phyloP scores from a whole-genome alignment of 768 basidiomycete species.

The Russula compacta region DNA sequence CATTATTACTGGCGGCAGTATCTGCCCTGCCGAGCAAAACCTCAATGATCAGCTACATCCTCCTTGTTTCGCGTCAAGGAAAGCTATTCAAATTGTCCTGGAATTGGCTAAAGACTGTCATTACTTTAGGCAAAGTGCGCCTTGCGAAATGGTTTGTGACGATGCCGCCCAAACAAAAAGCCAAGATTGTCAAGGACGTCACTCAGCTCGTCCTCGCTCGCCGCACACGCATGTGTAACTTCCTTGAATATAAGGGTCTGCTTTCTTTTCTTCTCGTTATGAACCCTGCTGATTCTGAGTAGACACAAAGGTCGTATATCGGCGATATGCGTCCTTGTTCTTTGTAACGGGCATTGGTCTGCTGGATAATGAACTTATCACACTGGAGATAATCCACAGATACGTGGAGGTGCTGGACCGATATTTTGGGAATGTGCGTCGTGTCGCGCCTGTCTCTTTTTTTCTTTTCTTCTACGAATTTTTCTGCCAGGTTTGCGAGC shows the following conservation, averaged over 20 bases:
- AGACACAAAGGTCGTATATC: slow-evolving; percentile 87
- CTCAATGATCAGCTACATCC: slow-evolving; percentile 82
- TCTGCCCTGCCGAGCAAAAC: background rate
- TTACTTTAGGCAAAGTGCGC: slow-evolving; percentile 70
- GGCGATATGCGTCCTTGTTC: slow-evolving; percentile 92
- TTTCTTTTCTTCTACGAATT: background rate
- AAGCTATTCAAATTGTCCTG: background rate
- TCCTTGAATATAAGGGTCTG: slow-evolving; percentile 92
- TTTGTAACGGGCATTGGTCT: slow-evolving; percentile 84
- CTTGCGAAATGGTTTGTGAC: slow-evolving; percentile 96
- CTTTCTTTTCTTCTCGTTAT: background rate
- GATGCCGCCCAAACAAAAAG: slow-evolving; percentile 67
- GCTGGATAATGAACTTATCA: slow-evolving; percentile 84
- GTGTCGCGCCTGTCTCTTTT: background rate
- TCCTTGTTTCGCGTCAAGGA: slow-evolving; percentile 92
- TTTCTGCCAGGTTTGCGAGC: slow-evolving; percentile 65
- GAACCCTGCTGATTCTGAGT: background rate
- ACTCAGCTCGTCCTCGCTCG: slow-evolving; percentile 87
- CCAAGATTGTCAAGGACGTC: slow-evolving; percentile 92
- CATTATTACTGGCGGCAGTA: too few relatives aligned
- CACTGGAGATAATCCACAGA: slow-evolving; percentile 88
- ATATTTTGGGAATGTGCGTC: slow-evolving; percentile 79
- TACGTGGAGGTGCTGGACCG: slow-evolving; percentile 85
- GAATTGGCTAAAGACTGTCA: background rate
- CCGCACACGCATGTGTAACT: slow-evolving; percentile 88